Conservation (phyloP, 306 rosid genomes). For the Elaeagnus macrophylla region DNA sequence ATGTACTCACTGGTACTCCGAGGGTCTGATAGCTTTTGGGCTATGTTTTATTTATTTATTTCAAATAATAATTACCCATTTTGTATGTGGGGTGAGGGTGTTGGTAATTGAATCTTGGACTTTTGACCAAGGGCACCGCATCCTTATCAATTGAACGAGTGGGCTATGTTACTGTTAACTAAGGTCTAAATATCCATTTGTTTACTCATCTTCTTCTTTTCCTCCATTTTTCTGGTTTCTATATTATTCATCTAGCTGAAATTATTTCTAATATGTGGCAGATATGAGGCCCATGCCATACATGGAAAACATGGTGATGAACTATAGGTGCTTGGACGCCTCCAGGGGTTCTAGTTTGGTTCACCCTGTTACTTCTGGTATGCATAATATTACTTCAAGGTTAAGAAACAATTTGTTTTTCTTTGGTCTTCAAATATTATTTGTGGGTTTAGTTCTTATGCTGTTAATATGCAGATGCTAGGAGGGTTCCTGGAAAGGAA, state of each 20-base stretch:
- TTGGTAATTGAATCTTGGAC: no score
- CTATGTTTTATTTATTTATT: no score
- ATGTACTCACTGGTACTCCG: not conserved
- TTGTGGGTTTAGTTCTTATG: not conserved
- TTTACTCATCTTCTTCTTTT: not conserved
- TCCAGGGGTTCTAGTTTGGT: constrained; percentile 37
- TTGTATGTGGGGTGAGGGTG: no score
- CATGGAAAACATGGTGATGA: constrained; percentile 59
- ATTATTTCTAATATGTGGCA: constrained; percentile 21
- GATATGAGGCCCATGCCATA: constrained; percentile 53
- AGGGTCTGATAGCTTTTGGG: no score
- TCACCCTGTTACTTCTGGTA: constrained; percentile 49
- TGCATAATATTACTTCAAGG: not conserved
- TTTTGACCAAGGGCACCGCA: no score
- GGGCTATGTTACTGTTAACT: no score
- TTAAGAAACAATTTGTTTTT: not conserved
- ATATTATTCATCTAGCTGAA: not conserved
- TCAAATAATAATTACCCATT: no score
- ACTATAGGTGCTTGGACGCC: constrained; percentile 57
- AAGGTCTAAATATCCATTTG: not conserved
- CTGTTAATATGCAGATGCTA: constrained; percentile 31
- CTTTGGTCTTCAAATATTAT: not conserved
- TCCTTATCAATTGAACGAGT: no score
- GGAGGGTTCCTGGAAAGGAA: constrained; percentile 21
- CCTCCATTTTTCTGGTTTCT: not conserved